phyloP scores from a whole-genome alignment of 768 basidiomycete species.

The Termitomyces titanicus region DNA sequence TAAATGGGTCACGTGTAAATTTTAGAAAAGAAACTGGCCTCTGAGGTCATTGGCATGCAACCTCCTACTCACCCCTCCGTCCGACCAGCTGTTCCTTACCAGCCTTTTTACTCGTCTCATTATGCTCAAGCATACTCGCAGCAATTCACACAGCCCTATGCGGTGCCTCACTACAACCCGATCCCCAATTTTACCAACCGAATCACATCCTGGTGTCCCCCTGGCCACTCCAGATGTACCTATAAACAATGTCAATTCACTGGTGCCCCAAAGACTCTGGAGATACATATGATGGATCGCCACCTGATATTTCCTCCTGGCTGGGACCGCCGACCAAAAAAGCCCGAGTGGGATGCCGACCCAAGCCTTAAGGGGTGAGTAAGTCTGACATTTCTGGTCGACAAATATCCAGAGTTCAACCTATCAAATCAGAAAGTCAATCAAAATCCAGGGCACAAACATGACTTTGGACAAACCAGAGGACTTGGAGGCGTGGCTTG shows the following conservation, averaged over 20 bases:
- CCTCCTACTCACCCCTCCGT: conserved; percentile 4
- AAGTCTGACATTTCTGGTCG: background rate
- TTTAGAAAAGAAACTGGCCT: background rate
- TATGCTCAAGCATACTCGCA: conserved; percentile 19
- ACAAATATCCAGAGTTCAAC: background rate
- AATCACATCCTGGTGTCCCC: conserved; percentile 51
- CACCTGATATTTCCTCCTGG: conserved; percentile 79
- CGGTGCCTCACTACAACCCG: background rate
- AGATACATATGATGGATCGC: conserved; percentile 87
- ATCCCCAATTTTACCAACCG: conserved; percentile 1
- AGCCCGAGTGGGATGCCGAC: conserved; percentile 76
- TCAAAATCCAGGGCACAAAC: conserved; percentile 78
- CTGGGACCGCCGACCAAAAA: conserved; percentile 56
- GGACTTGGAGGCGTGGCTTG: conserved; percentile 80
- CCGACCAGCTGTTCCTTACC: conserved; percentile 2
- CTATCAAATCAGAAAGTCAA: conserved; percentile 47
- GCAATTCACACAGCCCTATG: background rate
- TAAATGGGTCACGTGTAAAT: conserved; percentile 18
- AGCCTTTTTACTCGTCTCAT: conserved; percentile 16
- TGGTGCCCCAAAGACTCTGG: conserved; percentile 68
- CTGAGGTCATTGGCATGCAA: background rate
- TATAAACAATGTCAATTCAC: conserved; percentile 63
- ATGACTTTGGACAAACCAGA: conserved; percentile 79
- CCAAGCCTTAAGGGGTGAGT: conserved; percentile 72
- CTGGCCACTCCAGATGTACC: conserved; percentile 58